Percentiles rank a stretch among this genome's conserved stretches.
phyloP scores from a whole-genome alignment of 2,329 filamentous ascomycete species.

The Pseudocercospora cruenta region DNA sequence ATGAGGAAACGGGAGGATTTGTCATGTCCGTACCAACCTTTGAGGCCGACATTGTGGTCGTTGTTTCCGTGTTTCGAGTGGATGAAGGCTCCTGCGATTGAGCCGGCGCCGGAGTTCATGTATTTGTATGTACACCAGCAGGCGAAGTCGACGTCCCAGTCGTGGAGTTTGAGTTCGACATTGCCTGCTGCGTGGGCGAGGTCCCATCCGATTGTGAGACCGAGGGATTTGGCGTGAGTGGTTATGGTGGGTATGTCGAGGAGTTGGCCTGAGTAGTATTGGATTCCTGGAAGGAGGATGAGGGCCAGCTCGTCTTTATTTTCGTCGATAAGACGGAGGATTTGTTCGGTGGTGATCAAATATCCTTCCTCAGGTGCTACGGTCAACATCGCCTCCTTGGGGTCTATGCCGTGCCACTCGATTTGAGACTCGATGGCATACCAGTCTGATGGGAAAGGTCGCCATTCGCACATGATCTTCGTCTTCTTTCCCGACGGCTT shows the following conservation, averaged over 20 bases:
- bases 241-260: conserved; percentile 85
- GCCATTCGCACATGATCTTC: conserved; percentile 85
- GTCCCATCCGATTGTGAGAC: conserved; percentile 81
- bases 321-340: conserved; percentile 72
- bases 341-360: conserved; percentile 69
- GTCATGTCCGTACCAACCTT: conserved; percentile 86
- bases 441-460: conserved; percentile 87
- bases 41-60: conserved; percentile 48
- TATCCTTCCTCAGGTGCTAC: conserved; percentile 64
- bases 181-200: conserved; percentile 86
- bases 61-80: conserved; percentile 72
- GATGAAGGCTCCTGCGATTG: conserved; percentile 79
- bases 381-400: conserved; percentile 70
- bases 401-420: conserved; percentile 68
- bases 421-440: conserved; percentile 85
- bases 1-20: conserved; percentile 77
- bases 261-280: conserved; percentile 88
- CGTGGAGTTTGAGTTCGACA: conserved; percentile 75
- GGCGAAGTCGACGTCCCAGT: conserved; percentile 90
- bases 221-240: conserved; percentile 69
- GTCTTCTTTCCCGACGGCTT: conserved; percentile 65
- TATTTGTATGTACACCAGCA: conserved; percentile 97
- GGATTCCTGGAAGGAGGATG: conserved; percentile 80
- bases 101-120: conserved; percentile 82
- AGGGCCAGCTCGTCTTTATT: conserved; percentile 74